Evolutionary conservation across 768 basidiomycete genomes (phyloP), one percentile per base, ranked within the genome.

Genomic region (Boletus reticuloceps): DNA sequence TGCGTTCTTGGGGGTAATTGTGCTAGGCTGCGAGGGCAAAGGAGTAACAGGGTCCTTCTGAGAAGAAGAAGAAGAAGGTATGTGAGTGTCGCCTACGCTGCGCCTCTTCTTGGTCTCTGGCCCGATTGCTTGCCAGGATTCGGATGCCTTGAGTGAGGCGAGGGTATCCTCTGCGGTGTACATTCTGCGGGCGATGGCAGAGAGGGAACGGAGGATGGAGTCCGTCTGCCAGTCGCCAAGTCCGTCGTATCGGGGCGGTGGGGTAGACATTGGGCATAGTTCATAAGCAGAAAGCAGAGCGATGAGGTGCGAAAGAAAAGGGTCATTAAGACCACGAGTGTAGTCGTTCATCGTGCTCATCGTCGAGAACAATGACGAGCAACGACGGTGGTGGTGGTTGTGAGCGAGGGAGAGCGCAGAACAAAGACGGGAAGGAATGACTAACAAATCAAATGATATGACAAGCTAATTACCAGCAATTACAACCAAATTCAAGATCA

Each of bases 231-330:
- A 81, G 69, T 83, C 78, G 50, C 72, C 55, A 6, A 81, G 81
- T 1, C 84, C 85, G 64, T 79, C 72, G 66, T 83, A 84, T 47
- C 74, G 74, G 32, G 83, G 82, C 56, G 74, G 69, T 39, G 83
- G 80, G n/a, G 76, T 72, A 14, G 76, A 72, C 58, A 71, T 64
- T 20, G 81, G 80, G 46, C 81, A 80, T 45, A 80, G 75, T 56
- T 85, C 82, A 63, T 83, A 86, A 12, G 82, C 70, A 17, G 84
- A 84, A 29, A 86, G 72, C 9, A 84, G 68, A 22, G 82, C 78
- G 57, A 83, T 75, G 46, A 86, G 80, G 64, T 86, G 80, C 1
- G 78, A 74, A 42, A 80, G 57, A 60, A 83, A 83, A 12, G 73
- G 72, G 58, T 75, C 73, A 16, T 66, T 56, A 16, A 54, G 57